A percentile compares a stretch with the other conserved stretches of the same genome.
Conservation (phyloP, 192 early-diverging fungal species). For the Rhizophagus clarus region DNA sequence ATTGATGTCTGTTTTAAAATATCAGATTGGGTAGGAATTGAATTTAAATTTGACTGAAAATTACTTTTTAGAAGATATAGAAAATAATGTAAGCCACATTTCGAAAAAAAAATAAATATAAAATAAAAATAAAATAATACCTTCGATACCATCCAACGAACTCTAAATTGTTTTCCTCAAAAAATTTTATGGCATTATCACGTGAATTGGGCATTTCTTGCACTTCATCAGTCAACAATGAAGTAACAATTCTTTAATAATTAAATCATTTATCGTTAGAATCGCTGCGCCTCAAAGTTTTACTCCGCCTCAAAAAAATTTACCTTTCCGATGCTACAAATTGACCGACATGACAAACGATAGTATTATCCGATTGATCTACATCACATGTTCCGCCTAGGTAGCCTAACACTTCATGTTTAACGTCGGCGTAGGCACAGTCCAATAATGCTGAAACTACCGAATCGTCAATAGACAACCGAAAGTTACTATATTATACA, state of each 20-base stretch:
- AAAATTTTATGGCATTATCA: conserved; percentile 5
- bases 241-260: conserved; percentile 1
- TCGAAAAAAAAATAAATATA: background rate
- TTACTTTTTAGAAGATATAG: conserved; percentile 4
- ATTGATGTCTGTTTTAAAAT: conserved; percentile 14
- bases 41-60: conserved; percentile 11
- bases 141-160: conserved; percentile 36
- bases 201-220: conserved; percentile 1
- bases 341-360: conserved; percentile 21
- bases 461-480: conserved; percentile 27
- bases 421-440: conserved; percentile 23
- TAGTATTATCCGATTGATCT: conserved; percentile 8
- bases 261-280: background rate
- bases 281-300: background rate
- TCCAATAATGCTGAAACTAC: conserved; percentile 25
- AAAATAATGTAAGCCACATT: background rate
- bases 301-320: background rate
- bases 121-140: background rate
- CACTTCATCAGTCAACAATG: conserved; percentile 24
- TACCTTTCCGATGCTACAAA: conserved; percentile 29
- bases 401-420: conserved; percentile 28
- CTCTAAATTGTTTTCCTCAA: background rate
- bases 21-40: conserved; percentile 12
- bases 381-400: conserved; percentile 18
- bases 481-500: conserved; percentile 18